phyloP scores from a whole-genome alignment of 2,329 filamentous ascomycete species.

The Fusarium mundagurra region DNA sequence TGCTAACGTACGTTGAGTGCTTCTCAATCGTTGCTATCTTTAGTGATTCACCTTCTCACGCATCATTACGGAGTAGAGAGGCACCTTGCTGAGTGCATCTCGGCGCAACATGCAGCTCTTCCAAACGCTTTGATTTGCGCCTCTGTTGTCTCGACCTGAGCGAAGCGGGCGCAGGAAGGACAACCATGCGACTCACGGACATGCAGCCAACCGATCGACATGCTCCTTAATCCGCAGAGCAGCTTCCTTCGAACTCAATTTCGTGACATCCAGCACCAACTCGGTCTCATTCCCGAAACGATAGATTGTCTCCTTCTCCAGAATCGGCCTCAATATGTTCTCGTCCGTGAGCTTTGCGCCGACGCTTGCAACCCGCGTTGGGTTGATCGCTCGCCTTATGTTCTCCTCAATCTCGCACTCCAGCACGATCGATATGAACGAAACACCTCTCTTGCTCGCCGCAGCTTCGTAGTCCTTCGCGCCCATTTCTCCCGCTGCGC shows the following conservation, averaged over 20 bases:
- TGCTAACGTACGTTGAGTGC: neutral
- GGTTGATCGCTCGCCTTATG: neutral
- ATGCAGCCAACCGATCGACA: neutral
- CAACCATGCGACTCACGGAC: neutral
- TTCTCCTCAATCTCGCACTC: neutral
- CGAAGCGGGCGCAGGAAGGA: neutral
- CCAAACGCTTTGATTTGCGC: neutral
- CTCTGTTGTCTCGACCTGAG: neutral
- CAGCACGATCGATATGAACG: neutral
- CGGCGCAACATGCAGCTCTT: neutral
- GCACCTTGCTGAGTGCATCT: neutral
- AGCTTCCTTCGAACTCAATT: neutral
- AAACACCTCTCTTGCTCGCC: rapidly evolving
- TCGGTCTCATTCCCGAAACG: rapidly evolving
- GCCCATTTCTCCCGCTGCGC: neutral
- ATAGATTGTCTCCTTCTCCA: neutral
- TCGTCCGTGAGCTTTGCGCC: neutral
- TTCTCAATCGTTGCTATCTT: neutral
- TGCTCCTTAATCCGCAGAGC: neutral
- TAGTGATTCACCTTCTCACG: neutral
- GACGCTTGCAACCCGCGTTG: rapidly evolving
- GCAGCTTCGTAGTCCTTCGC: neutral
- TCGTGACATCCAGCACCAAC: neutral
- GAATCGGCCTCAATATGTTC: neutral
- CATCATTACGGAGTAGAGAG: neutral